Evolutionary conservation across 768 basidiomycete species (phyloP).

Genomic region (Mycena sanguinolenta): DNA sequence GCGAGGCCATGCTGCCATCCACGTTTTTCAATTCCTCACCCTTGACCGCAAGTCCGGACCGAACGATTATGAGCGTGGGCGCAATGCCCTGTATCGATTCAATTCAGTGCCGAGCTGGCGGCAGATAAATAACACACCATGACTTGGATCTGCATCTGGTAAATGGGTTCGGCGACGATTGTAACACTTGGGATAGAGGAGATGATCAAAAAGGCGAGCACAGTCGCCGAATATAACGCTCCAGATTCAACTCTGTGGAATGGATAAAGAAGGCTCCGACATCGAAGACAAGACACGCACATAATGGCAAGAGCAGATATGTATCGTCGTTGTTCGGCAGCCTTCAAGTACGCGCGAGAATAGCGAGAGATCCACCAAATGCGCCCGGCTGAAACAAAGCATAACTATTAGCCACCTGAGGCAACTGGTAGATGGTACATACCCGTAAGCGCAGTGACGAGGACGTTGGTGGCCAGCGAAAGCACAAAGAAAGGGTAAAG

Average conservation of each 20-base stretch:
- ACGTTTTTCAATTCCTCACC: not conserved
- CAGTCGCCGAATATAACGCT: not conserved
- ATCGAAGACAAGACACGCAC: constrained; percentile 33
- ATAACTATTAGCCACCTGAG: not conserved
- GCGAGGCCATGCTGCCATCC: not conserved
- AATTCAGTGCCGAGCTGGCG: not conserved
- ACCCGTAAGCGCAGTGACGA: constrained; percentile 49
- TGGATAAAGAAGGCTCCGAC: not conserved
- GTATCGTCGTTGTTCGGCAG: constrained; percentile 41
- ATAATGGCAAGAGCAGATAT: constrained; percentile 46
- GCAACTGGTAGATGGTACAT: not conserved
- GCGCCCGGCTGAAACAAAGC: constrained; percentile 42
- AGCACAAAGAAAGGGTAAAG: constrained; percentile 45
- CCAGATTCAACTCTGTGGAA: constrained; percentile 4
- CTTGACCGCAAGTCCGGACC: constrained; percentile 44
- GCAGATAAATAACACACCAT: constrained; percentile 37
- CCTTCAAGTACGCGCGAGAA: constrained; percentile 42
- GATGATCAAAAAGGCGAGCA: not conserved
- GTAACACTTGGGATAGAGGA: not conserved
- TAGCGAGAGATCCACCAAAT: constrained; percentile 49
- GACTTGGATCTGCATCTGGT: constrained; percentile 21
- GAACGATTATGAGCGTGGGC: constrained; percentile 50
- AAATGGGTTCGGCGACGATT: not conserved
- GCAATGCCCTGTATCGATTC: constrained; percentile 46
- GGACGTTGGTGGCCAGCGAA: constrained; percentile 45